Conservation (phyloP, 805 yeast genomes). For the Nakazawaea peltata region DNA sequence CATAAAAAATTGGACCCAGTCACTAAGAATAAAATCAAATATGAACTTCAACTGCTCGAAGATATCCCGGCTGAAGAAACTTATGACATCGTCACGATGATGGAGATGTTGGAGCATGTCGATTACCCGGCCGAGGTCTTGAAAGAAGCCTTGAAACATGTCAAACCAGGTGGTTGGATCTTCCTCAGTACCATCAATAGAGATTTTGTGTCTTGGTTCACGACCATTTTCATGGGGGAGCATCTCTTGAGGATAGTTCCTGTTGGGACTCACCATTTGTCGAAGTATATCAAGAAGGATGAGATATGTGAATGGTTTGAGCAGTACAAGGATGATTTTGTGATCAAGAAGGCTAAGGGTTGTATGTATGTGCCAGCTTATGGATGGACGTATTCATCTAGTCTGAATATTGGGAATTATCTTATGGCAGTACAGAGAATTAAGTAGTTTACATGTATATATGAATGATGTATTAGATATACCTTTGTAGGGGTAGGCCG, state of each 20-base stretch:
- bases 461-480: no score
- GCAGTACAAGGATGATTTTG: slow-evolving; percentile 33
- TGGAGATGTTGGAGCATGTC: slow-evolving; percentile 95
- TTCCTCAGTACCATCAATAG: slow-evolving; percentile 90
- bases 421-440: slow-evolving; percentile 73
- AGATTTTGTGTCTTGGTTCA: slow-evolving; percentile 79
- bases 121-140: slow-evolving; percentile 73
- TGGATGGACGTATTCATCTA: slow-evolving; percentile 75
- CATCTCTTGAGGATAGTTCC: slow-evolving; percentile 78
- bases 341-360: slow-evolving; percentile 65
- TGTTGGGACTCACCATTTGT: slow-evolving; percentile 81
- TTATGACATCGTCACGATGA: slow-evolving; percentile 79
- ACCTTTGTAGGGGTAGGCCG: no score
- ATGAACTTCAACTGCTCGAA: slow-evolving; percentile 58
- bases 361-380: slow-evolving; percentile 72
- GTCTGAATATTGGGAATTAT: slow-evolving; percentile 69
- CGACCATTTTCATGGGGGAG: slow-evolving; percentile 90
- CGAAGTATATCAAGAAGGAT: slow-evolving; percentile 71
- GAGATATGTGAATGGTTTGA: slow-evolving; percentile 67
- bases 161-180: slow-evolving; percentile 76
- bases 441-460: no score
- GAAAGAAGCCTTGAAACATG: slow-evolving; percentile 55
- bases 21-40: slow-evolving; percentile 45
- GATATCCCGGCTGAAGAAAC: slow-evolving; percentile 33
- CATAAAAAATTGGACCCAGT: slow-evolving; percentile 66